Conservation (phyloP, 202 grass and related monocot genomes). For the Musa balbisiana region DNA sequence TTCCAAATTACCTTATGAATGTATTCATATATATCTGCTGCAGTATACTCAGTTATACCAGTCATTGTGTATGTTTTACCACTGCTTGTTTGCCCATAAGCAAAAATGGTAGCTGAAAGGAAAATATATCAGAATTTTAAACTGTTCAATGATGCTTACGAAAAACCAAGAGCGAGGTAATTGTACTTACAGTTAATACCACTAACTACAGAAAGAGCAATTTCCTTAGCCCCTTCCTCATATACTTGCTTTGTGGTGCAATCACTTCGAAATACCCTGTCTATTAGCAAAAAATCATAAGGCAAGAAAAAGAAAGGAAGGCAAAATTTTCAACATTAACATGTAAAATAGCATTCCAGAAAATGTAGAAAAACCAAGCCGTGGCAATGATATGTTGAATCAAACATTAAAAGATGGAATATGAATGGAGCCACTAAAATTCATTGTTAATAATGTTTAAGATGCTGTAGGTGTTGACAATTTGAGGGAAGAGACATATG, state of each 20-base stretch:
- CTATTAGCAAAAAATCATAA: constrained; percentile 29
- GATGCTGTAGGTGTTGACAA: neutral
- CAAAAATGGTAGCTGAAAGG: constrained; percentile 78
- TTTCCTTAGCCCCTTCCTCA: constrained; percentile 66
- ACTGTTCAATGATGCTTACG: constrained; percentile 16
- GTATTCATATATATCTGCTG: constrained; percentile 89
- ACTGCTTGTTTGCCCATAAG: constrained; percentile 98
- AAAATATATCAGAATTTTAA: constrained; percentile 13
- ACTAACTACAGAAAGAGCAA: constrained; percentile 90
- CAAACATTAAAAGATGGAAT: no score
- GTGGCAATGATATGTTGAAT: neutral
- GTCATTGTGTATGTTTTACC: constrained; percentile 98
- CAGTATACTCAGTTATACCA: constrained; percentile 73
- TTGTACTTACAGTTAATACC: constrained; percentile 86
- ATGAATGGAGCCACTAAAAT: no score
- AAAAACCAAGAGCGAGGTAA: constrained; percentile 9
- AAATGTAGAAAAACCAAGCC: neutral
- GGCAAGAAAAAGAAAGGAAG: no score
- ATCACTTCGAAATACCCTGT: constrained; percentile 76
- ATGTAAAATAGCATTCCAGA: neutral
- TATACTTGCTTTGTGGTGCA: constrained; percentile 70
- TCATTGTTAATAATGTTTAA: no score
- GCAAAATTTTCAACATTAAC: neutral
- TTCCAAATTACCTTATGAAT: constrained; percentile 56
- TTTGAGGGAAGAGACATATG: neutral